These are phyloP conservation scores for Carallia brachiata DNA, from an alignment of 345 rosid species.

Conservation along the genomic window DNA sequence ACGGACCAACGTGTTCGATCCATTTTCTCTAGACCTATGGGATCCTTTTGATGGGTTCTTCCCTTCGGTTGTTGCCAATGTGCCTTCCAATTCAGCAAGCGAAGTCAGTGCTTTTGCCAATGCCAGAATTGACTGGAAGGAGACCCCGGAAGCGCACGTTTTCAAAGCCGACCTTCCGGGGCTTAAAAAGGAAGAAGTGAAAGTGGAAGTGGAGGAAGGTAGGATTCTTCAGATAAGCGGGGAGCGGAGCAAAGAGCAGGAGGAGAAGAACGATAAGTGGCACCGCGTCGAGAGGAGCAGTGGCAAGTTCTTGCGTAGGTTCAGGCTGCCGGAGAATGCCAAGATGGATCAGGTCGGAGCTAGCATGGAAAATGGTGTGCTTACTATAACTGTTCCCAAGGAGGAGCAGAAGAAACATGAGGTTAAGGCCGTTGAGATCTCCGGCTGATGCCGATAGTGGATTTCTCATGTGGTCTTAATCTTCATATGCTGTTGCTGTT, in stretches of 20 bases:
- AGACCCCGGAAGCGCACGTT: conserved; percentile 26
- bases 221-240: conserved; percentile 26
- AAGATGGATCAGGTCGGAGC: conserved; percentile 27
- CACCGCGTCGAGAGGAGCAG: conserved; percentile 22
- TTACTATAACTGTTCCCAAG: conserved; percentile 24
- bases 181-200: conserved; percentile 26
- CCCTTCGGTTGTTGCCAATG: not conserved
- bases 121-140: conserved; percentile 27
- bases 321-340: conserved; percentile 26
- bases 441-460: conserved; percentile 3
- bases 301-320: conserved; percentile 16
- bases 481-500: not conserved
- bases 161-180: conserved; percentile 30
- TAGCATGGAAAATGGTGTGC: conserved; percentile 25
- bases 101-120: conserved; percentile 19
- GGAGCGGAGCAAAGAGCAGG: conserved; percentile 23
- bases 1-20: conserved; percentile 23
- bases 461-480: not conserved
- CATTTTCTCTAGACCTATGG: conserved; percentile 17
- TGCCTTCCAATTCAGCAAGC: not conserved
- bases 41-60: conserved; percentile 18
- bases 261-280: conserved; percentile 26
- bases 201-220: conserved; percentile 29
- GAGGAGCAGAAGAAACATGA: conserved; percentile 18
- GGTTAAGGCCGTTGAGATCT: conserved; percentile 21